Conservation (phyloP, 495 filamentous ascomycete species). For the Immersiella caudata region DNA sequence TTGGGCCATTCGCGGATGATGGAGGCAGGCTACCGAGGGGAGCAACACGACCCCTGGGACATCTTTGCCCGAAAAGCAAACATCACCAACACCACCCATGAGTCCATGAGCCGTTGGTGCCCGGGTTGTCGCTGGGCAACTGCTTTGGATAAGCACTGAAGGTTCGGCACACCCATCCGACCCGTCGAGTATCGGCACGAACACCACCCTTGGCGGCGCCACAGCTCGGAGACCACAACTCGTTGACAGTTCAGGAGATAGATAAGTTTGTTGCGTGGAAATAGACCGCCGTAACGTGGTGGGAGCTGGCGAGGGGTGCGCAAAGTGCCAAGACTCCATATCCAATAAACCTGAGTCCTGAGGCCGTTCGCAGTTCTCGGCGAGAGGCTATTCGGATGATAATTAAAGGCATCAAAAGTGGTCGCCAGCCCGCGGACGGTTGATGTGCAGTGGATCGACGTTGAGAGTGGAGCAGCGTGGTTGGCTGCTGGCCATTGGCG, state of each 20-base stretch:
- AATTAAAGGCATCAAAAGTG: slow-evolving; percentile 8
- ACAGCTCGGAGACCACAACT: neutral
- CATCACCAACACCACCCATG: neutral
- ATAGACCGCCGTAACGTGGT: no score
- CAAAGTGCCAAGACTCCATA: neutral
- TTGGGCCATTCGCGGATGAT: neutral
- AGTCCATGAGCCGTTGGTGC: neutral
- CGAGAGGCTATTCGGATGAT: slow-evolving; percentile 17
- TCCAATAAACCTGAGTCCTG: neutral
- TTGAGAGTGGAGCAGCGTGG: slow-evolving; percentile 4
- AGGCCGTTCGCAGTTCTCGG: neutral
- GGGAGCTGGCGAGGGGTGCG: neutral
- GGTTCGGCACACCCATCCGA: neutral
- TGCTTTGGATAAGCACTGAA: neutral
- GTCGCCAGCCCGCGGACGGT: neutral
- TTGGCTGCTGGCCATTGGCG: slow-evolving; percentile 14
- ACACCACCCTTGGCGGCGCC: neutral
- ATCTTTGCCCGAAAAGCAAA: neutral
- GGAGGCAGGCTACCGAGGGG: neutral
- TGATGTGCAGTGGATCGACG: slow-evolving; percentile 14
- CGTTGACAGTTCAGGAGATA: no score
- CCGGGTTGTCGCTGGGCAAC: neutral
- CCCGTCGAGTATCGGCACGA: neutral
- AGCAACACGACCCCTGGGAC: neutral
- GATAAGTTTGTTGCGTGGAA: neutral